Evolutionary conservation across 2,329 filamentous ascomycete species (phyloP).

Genomic region (Verticillium zaregamsianum): DNA sequence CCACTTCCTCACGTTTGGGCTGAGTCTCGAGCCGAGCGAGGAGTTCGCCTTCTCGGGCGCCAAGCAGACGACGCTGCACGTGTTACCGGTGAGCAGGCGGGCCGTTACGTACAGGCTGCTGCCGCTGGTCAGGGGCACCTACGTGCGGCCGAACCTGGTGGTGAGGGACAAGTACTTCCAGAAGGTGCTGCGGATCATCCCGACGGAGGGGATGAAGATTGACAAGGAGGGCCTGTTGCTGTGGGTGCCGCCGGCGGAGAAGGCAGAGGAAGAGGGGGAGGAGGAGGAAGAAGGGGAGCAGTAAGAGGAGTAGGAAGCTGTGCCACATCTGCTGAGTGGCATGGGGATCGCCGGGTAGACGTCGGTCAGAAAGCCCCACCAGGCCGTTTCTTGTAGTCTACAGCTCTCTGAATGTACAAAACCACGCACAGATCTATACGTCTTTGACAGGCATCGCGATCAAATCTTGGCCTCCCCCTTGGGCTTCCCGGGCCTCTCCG

Average conservation of each 20-base stretch:
- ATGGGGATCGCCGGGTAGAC: neutral
- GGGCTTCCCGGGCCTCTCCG: slow-evolving; percentile 11
- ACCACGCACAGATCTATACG: neutral
- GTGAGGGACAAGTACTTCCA: slow-evolving; percentile 92
- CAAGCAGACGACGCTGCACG: slow-evolving; percentile 74
- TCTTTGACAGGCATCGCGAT: neutral
- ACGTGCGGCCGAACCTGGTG: slow-evolving; percentile 68
- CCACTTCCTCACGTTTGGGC: slow-evolving; percentile 90
- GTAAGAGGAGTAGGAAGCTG: neutral
- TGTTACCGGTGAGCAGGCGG: slow-evolving; percentile 77
- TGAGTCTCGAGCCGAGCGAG: slow-evolving; percentile 88
- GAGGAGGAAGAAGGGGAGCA: neutral
- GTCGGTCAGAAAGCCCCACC: no score
- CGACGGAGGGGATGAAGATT: slow-evolving; percentile 67
- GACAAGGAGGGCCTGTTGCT: slow-evolving; percentile 61
- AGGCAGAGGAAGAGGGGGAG: slow-evolving; percentile 21
- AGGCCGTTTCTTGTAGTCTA: neutral
- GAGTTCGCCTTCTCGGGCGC: slow-evolving; percentile 90
- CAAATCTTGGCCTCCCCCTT: slow-evolving; percentile 12
- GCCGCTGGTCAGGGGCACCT: slow-evolving; percentile 60
- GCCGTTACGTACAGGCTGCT: slow-evolving; percentile 71
- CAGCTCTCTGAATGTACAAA: neutral
- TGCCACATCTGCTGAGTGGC: neutral
- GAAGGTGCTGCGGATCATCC: slow-evolving; percentile 77
- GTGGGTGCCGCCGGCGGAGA: slow-evolving; percentile 49